Evolutionary conservation across 1,284 basidiomycete species (phyloP), one percentile per base, ranked within the genome.

Genomic region (Ustilago tritici): DNA sequence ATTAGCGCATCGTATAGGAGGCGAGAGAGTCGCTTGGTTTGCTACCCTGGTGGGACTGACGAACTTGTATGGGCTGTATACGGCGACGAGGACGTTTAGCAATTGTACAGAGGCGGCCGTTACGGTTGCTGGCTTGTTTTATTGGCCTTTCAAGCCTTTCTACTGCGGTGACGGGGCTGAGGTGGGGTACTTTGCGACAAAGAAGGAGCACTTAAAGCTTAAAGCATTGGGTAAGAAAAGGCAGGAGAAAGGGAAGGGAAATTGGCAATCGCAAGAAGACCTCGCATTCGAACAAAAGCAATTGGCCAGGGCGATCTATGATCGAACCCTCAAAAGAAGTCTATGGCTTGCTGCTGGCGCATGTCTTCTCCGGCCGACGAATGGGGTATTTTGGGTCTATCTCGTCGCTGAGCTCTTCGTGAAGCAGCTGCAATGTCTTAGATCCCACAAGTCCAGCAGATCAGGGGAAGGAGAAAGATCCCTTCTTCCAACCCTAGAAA

Each of bases 91-190:
- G 23, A 94, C 95, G 0, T 88, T 99, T 43, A 96, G 95, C 15
- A 99, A 98, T 84, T 95, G 95, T 6, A 87, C 95, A 23, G 97
- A 99, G 85, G 95, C 95, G 0, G 91, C 93, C 0, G 87, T 99
- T 47, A 93, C 93, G 0, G 91, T 91, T 0, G 87, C 92, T 41
- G 95, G 95, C 0, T 89, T 98, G 57, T 89, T 88, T 31, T 90
- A 90, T 84, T 98, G 93, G 88, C 95, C 89, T 0, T 86, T 78
- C 28, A 58, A 68, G 3, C 67, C 71, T 6, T 71, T 73, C 35
- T 58, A 28, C 23, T 28, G 41, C 49, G 61, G 65, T 0, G n/a
- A 23, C 17, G 49, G 55, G 7, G 68, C 58, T 15, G 70, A 73
- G 19, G 56, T 60, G 10, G 23, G 4, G 10, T 35, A 57, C 2